These are phyloP conservation scores for Pythium myriotylum DNA, from an alignment of 352 stramenopile species.

Conservation along the genomic window DNA sequence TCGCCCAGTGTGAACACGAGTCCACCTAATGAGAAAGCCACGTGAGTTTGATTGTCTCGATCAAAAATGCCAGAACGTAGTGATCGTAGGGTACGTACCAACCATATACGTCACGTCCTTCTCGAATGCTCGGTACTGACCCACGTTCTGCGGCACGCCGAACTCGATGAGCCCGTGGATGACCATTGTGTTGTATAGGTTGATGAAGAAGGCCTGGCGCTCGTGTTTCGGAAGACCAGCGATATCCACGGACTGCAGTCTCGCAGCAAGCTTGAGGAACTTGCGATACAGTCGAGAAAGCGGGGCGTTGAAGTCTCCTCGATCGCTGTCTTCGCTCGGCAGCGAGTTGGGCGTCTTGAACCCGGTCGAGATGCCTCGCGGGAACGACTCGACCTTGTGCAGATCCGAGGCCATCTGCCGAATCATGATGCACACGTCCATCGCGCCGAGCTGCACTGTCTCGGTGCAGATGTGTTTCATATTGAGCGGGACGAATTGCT, in stretches of 20 bases:
- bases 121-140: slow-evolving; percentile 84
- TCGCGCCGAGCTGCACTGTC: slow-evolving; percentile 44
- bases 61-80: background rate
- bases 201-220: slow-evolving; percentile 89
- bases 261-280: slow-evolving; percentile 69
- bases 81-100: slow-evolving; percentile 28
- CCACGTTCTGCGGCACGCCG: slow-evolving; percentile 80
- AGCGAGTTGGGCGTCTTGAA: slow-evolving; percentile 44
- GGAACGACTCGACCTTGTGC: slow-evolving; percentile 66
- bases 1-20: slow-evolving; percentile 82
- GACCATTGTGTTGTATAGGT: slow-evolving; percentile 90
- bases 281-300: slow-evolving; percentile 67
- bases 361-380: slow-evolving; percentile 67
- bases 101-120: slow-evolving; percentile 82
- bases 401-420: slow-evolving; percentile 71
- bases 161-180: slow-evolving; percentile 87
- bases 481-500: slow-evolving; percentile 80
- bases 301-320: slow-evolving; percentile 56
- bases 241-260: slow-evolving; percentile 77
- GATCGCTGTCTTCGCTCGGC: slow-evolving; percentile 18
- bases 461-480: slow-evolving; percentile 74
- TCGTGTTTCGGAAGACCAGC: slow-evolving; percentile 77
- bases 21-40: slow-evolving; percentile 38
- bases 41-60: background rate
- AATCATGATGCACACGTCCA: slow-evolving; percentile 73